Evolutionary conservation across 192 early-diverging fungal species (phyloP), one percentile per base, ranked within the genome.

Genomic region (Coemansia sp.): DNA sequence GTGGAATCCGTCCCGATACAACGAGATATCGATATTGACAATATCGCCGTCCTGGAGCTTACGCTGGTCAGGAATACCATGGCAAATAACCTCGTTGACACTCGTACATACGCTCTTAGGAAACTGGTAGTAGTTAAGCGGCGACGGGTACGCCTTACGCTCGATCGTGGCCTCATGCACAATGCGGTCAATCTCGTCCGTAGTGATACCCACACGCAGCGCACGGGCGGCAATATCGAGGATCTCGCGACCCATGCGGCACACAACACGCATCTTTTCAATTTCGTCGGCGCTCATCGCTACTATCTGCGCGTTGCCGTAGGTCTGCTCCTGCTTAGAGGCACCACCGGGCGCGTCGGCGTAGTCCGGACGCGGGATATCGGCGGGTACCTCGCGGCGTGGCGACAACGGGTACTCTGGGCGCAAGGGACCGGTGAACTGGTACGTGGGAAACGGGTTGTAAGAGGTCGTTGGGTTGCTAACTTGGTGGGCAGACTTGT

Each of bases 31-130:
- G 51, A 99, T 77, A 77, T 99, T 99, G 69, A 95, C 63, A 66
- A 99, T 95, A 78, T 99, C 98, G 38, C 98, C 98, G 68, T 99
- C 95, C 74, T 91, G 84, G 12, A 99, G 84, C 44, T 89, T 87
- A 69, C 96, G 95, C 67, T 89, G 87, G 85, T 99, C 98, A 15
- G 98, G 98, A 62, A 99, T 95, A 55, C 95, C 96, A 70, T 99
- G 98, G 78, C 98, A 99, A 67, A 99, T 94, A 21, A 97, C 95
- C 79, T 94, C 91, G 75, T 94, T 94, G 46, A 94, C 87, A 32
- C 87, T 89, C 3, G 91, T 96, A 85, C 98, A 99, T 75, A 90
- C 89, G 41, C 95, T 96, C 82, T 98, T 98, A 15, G 96, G 96
- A 80, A 97, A 99, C 38, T 88, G 75, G 77, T 93, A 91, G 86